Conservation (phyloP, 1,139 yeast genomes). For the Kluyveromyces sp. region DNA sequence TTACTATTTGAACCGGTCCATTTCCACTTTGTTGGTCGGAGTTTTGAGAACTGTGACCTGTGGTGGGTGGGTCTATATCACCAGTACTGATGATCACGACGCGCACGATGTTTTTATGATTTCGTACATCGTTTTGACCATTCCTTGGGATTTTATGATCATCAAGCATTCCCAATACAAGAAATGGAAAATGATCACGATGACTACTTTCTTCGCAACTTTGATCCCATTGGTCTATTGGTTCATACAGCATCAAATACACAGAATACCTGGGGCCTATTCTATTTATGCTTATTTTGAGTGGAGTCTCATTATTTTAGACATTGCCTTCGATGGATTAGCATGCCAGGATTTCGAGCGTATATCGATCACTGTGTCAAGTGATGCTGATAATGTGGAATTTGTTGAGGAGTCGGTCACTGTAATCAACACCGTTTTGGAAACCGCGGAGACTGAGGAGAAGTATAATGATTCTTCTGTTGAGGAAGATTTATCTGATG, state of each 20-base stretch:
- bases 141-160: constrained; percentile 80
- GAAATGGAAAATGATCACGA: constrained; percentile 49
- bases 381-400: constrained; percentile 13
- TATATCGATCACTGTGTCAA: constrained; percentile 10
- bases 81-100: constrained; percentile 95
- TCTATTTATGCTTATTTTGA: constrained; percentile 91
- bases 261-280: constrained; percentile 85
- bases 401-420: constrained; percentile 9
- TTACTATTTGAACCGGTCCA: constrained; percentile 35
- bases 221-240: constrained; percentile 79
- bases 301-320: constrained; percentile 81
- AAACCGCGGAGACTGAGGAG: constrained; percentile 7
- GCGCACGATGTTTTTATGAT: constrained; percentile 96
- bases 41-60: constrained; percentile 81
- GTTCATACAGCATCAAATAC: constrained; percentile 90
- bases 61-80: constrained; percentile 98
- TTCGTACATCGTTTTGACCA: constrained; percentile 72
- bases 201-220: constrained; percentile 59
- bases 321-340: constrained; percentile 79
- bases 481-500: constrained; percentile 2
- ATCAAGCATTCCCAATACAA: constrained; percentile 29
- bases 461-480: constrained; percentile 5
- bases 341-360: constrained; percentile 61
- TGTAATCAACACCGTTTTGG: constrained; percentile 2
- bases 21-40: constrained; percentile 43